A percentile compares a stretch with the other conserved stretches of the same genome.
Evolutionary conservation across 169 alveolate genomes (phyloP).

Genomic region (Cryptosporidium parvum): DNA sequence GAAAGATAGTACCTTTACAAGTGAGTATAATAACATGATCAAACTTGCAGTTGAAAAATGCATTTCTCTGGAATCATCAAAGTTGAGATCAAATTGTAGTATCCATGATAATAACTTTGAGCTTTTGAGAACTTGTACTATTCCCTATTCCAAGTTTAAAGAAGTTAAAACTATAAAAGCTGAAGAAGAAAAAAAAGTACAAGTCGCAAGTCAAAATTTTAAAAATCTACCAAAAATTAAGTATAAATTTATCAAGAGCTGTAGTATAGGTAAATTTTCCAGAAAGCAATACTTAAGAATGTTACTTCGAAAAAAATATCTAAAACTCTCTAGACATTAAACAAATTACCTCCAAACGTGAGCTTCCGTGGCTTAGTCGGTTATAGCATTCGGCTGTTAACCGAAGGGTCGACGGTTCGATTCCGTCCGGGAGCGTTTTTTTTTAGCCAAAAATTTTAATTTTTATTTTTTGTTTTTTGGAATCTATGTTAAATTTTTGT

Average conservation of each 20-base stretch:
- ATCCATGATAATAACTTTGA: not conserved
- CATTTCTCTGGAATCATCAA: constrained; percentile 27
- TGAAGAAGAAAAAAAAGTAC: not conserved
- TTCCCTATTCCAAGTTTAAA: not conserved
- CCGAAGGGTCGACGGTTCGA: constrained; percentile 79
- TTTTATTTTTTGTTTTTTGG: too few species aligned
- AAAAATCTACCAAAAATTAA: not conserved
- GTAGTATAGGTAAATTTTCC: not conserved
- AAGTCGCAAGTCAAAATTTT: not conserved
- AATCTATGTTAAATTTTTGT: not conserved
- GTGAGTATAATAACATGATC: not conserved
- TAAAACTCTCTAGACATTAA: constrained; percentile 3
- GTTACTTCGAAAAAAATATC: not conserved
- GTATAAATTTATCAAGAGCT: not conserved
- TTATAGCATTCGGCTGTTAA: constrained; percentile 78
- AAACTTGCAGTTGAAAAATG: constrained; percentile 34
- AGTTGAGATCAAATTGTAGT: not conserved
- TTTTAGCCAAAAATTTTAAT: not conserved
- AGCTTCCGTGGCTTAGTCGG: constrained; percentile 79
- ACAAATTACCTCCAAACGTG: not conserved
- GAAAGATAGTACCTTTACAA: too few species aligned
- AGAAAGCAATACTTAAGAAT: not conserved
- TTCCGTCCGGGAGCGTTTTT: constrained; percentile 78
- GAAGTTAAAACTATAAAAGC: not conserved
- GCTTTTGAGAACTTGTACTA: not conserved